Evolutionary conservation across 1,284 basidiomycete species (phyloP).

Genomic region (Tylopilus sp.): DNA sequence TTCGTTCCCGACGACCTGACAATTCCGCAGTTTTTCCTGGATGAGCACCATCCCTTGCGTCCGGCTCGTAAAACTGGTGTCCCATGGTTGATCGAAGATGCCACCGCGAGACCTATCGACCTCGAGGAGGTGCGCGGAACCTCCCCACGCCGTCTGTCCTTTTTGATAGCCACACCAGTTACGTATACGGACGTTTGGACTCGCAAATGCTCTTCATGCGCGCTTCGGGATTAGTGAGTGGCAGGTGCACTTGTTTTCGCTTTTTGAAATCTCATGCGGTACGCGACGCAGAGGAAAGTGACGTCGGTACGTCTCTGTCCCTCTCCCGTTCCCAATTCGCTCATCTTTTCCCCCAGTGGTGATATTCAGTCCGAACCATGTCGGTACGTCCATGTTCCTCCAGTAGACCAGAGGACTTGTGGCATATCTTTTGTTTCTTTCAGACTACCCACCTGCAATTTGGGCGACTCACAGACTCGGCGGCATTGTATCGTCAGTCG

Average conservation of each 20-base stretch:
- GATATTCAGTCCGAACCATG: constrained; percentile 64
- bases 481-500: constrained; percentile 56
- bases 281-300: constrained; percentile 25
- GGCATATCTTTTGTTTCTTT: background rate
- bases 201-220: constrained; percentile 59
- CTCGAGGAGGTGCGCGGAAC: constrained; percentile 46
- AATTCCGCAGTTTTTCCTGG: constrained; percentile 71
- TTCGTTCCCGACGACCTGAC: constrained; percentile 67
- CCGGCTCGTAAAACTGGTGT: constrained; percentile 42
- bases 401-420: background rate
- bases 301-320: constrained; percentile 46
- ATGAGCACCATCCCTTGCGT: constrained; percentile 46
- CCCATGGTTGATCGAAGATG: constrained; percentile 68
- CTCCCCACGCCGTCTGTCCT: background rate
- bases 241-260: background rate
- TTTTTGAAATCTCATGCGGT: constrained; percentile 1
- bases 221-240: constrained; percentile 58
- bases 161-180: constrained; percentile 34
- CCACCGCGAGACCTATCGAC: constrained; percentile 46
- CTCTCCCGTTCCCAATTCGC: background rate
- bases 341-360: constrained; percentile 44
- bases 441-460: constrained; percentile 67
- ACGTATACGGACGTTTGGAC: constrained; percentile 48
- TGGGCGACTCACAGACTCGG: constrained; percentile 73
- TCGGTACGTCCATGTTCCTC: constrained; percentile 44